Evolutionary conservation across 2,329 filamentous ascomycete species (phyloP), one percentile per base, ranked within the genome.

Genomic region (Cephalotrichum gorgonifer): DNA sequence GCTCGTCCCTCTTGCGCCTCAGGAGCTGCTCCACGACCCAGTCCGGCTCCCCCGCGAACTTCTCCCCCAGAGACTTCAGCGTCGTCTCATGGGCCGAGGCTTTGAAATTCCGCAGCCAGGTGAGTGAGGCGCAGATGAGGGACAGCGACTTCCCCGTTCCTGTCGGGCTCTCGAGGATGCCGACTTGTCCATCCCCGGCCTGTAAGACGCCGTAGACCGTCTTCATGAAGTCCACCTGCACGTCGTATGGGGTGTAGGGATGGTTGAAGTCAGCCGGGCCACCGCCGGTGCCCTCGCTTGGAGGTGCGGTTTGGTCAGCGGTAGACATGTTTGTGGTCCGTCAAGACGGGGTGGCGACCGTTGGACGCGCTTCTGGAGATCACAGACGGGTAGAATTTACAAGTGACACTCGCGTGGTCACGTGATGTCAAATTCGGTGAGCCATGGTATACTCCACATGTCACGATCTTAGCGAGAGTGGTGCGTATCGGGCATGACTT

Each of bases 141-240:
- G 90, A 95, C 42, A 96, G 67, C 1, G 90, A 95, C 75, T 96
- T 96, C 42, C 90, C 90, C 53, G 80, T 85, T 64, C 90, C 90
- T 39, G 90, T 96, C n/a, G 90, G 90, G 43, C 88, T 95, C 62
- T 96, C 90, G 43, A 96, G 83, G 41, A 96, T 89, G 27, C 87
- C 90, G 43, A 95, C 74, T 59, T 90, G 87, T 8, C 86, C 84
- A 39, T 85, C 64, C 4, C 78, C 77, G 23, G 59, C 60, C 56
- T 94, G 82, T 25, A 95, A 77, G 52, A 88, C 87, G 45, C 79
- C 68, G 61, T 95, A 95, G 5, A 93, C 75, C 1, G 85, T 78
- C 55, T 75, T 81, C 90, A 96, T 96, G 60, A 96, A 94, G 56
- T 91, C 73, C 42, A 84, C 74, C 60, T 96, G 90, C 41, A 95